Evolutionary conservation across 1,284 basidiomycete genomes (phyloP).

Genomic region (Pascua guehoae): DNA sequence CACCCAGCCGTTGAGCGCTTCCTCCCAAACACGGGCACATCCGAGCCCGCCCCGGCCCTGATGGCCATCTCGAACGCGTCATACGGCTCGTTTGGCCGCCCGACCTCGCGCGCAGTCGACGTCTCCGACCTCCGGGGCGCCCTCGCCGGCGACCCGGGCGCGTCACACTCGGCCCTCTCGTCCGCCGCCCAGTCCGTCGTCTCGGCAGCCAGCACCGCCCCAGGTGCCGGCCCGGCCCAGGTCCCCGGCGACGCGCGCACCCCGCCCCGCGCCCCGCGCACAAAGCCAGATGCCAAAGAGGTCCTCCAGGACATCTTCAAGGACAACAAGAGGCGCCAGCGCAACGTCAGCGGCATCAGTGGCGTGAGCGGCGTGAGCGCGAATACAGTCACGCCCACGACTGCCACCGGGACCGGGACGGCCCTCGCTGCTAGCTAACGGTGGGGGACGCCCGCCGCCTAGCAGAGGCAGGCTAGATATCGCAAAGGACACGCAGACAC

Average conservation of each 20-base stretch:
- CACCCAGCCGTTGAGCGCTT: conserved; percentile 9
- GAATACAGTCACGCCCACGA: background rate
- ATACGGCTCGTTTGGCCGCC: conserved; percentile 69
- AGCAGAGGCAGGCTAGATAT: too few species aligned
- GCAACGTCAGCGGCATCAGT: background rate
- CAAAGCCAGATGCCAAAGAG: conserved; percentile 28
- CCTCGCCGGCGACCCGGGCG: conserved; percentile 43
- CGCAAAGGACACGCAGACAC: too few species aligned
- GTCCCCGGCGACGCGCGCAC: background rate
- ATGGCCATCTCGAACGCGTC: conserved; percentile 87
- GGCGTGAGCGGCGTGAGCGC: background rate
- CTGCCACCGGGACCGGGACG: background rate
- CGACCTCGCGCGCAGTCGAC: conserved; percentile 61
- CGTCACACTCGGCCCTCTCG: background rate
- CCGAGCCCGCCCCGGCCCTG: conserved; percentile 40
- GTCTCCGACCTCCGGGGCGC: conserved; percentile 82
- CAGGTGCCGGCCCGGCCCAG: background rate
- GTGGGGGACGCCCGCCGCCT: too few species aligned
- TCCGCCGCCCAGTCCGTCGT: conserved; percentile 5
- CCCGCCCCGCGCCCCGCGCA: background rate
- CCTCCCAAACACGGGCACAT: background rate
- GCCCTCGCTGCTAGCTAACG: too few species aligned
- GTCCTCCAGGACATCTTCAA: conserved; percentile 49
- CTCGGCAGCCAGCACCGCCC: background rate
- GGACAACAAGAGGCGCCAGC: conserved; percentile 29